Evolutionary conservation across 306 rosid genomes (phyloP).

Genomic region (Lathyrus oleraceus): DNA sequence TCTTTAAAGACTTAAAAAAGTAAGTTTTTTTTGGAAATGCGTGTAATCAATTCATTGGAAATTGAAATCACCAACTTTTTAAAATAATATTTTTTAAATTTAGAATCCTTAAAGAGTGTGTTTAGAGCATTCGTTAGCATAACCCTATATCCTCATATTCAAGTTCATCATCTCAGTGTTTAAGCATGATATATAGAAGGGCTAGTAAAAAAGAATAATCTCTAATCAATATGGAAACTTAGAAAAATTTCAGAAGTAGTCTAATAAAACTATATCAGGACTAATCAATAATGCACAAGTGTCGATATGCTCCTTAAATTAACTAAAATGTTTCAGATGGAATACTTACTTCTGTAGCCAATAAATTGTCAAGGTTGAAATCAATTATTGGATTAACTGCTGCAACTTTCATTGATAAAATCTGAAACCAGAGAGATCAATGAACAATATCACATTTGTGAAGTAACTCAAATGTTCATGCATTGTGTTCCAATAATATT

Average conservation of each 20-base stretch:
- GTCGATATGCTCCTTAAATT: background rate
- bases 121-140: no score
- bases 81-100: no score
- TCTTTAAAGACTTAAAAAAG: no score
- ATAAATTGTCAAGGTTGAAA: slow-evolving; percentile 70
- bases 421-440: slow-evolving; percentile 52
- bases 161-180: slow-evolving; percentile 17
- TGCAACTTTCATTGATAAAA: slow-evolving; percentile 94
- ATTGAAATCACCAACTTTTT: no score
- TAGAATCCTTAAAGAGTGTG: no score
- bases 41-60: no score
- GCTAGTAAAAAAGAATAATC: background rate
- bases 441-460: slow-evolving; percentile 22
- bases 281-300: background rate
- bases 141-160: no score
- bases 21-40: no score
- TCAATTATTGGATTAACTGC: slow-evolving; percentile 87
- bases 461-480: no score
- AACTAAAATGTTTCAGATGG: background rate
- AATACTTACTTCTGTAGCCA: slow-evolving; percentile 76
- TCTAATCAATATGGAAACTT: slow-evolving; percentile 9
- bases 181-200: slow-evolving; percentile 18
- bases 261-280: slow-evolving; percentile 2
- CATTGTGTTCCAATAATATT: no score
- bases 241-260: slow-evolving; percentile 14